phyloP scores from a whole-genome alignment of 176 grass and related monocot species.

The Dendrocalamus sinicus region DNA sequence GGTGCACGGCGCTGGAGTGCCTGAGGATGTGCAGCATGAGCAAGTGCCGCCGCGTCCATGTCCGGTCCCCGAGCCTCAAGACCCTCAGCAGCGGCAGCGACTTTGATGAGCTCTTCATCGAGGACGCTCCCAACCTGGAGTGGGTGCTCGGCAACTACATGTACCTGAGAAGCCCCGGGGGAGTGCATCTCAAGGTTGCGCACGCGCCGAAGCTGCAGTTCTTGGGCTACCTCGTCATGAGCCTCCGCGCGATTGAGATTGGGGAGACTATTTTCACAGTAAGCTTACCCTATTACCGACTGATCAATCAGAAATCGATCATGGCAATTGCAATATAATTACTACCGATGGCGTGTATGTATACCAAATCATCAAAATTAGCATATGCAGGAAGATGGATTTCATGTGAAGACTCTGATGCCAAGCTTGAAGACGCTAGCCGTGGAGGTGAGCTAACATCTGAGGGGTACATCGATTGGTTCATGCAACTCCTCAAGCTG shows the following conservation, averaged over 20 bases:
- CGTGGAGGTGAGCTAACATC: not conserved
- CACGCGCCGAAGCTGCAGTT: constrained; percentile 48
- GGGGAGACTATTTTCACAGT: constrained; percentile 19
- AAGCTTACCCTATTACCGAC: not conserved
- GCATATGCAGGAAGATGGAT: not conserved
- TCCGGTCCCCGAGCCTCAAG: constrained; percentile 25
- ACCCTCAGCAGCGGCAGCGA: not conserved
- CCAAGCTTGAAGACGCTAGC: constrained; percentile 36
- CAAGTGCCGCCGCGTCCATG: not conserved
- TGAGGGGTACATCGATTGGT: constrained; percentile 14
- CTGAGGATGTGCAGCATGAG: not conserved
- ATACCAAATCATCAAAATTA: not conserved
- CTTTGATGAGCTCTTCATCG: constrained; percentile 29
- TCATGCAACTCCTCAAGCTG: constrained; percentile 31
- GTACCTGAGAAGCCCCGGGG: not conserved
- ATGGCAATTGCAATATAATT: not conserved
- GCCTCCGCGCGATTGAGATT: not conserved
- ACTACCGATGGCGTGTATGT: not conserved
- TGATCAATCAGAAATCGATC: not conserved
- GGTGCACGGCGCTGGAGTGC: constrained; percentile 7
- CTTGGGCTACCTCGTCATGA: constrained; percentile 30
- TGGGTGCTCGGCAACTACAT: not conserved
- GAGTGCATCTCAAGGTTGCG: not conserved
- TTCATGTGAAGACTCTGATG: constrained; percentile 14
- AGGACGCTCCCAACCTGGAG: constrained; percentile 41